These are phyloP conservation scores for Naganishia liquefaciens DNA, from an alignment of 1,284 basidiomycete species.

Conservation along the genomic window DNA sequence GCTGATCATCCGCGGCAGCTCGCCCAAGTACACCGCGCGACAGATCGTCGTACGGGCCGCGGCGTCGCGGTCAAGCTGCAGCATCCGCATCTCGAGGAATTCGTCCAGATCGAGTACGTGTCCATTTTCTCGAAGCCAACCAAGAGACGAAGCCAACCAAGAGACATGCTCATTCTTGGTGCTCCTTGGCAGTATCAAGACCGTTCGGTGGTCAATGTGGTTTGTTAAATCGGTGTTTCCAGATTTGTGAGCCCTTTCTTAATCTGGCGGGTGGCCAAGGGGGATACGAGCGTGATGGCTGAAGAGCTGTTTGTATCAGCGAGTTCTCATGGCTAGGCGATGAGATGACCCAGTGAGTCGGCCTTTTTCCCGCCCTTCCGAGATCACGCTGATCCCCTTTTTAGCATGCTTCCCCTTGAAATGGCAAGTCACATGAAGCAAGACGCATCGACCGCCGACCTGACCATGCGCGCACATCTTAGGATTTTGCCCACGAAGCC, in stretches of 20 bases:
- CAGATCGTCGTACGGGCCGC: conserved; percentile 68
- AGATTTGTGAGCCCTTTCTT: conserved; percentile 41
- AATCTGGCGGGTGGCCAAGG: background rate
- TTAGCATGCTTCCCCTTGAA: conserved; percentile 79
- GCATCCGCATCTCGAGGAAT: conserved; percentile 92
- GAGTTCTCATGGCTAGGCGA: conserved; percentile 93
- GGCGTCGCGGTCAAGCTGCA: conserved; percentile 95
- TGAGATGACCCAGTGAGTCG: conserved; percentile 72
- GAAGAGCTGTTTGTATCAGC: conserved; percentile 64
- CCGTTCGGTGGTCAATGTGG: conserved; percentile 59
- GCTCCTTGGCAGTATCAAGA: conserved; percentile 44
- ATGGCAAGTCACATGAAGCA: conserved; percentile 59
- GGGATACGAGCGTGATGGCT: background rate
- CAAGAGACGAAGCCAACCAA: too few relatives aligned
- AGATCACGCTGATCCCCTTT: background rate
- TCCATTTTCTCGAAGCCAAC: too few relatives aligned
- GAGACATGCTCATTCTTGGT: too few relatives aligned
- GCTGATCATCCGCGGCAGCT: conserved; percentile 56
- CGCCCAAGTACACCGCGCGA: conserved; percentile 90
- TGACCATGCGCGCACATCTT: too few relatives aligned
- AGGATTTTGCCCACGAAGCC: conserved; percentile 71
- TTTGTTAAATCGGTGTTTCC: conserved; percentile 82
- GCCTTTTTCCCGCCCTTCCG: background rate
- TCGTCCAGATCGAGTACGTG: conserved; percentile 76
- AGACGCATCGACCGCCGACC: background rate